A percentile compares a stretch with the other conserved stretches of the same genome.
phyloP scores from a whole-genome alignment of 2,329 filamentous ascomycete species.

The Talaromyces atroroseus region DNA sequence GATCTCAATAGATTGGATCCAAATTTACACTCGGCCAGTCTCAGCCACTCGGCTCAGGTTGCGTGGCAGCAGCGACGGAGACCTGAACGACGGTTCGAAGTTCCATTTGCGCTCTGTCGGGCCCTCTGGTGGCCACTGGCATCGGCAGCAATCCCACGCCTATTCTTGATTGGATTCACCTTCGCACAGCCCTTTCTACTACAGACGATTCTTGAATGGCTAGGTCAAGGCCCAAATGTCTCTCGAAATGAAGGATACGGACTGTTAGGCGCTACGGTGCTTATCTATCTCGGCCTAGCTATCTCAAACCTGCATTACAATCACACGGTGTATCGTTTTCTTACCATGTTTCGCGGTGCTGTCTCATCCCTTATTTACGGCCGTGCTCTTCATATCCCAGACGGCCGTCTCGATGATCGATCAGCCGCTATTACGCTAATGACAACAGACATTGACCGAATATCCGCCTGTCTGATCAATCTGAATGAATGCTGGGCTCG shows the following conservation, averaged over 20 bases:
- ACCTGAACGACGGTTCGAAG: slow-evolving; percentile 4
- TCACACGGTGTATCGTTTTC: slow-evolving; percentile 9
- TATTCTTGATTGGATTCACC: slow-evolving; percentile 9
- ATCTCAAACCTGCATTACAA: slow-evolving; percentile 7
- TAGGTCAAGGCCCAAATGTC: slow-evolving; percentile 13
- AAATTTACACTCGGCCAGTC: background rate
- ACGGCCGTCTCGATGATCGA: slow-evolving; percentile 3
- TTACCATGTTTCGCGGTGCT: slow-evolving; percentile 11
- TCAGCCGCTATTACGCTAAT: slow-evolving; percentile 10
- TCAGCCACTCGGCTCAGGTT: background rate
- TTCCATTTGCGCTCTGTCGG: background rate
- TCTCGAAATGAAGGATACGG: slow-evolving; percentile 11
- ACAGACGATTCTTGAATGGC: slow-evolving; percentile 7
- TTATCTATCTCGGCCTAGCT: slow-evolving; percentile 8
- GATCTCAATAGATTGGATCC: slow-evolving; percentile 7
- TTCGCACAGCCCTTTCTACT: slow-evolving; percentile 6
- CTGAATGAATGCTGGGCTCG: slow-evolving; percentile 12
- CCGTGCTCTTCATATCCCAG: background rate
- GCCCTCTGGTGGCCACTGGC: slow-evolving; percentile 6
- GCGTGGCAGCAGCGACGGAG: background rate
- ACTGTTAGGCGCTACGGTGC: slow-evolving; percentile 4
- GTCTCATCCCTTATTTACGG: slow-evolving; percentile 3
- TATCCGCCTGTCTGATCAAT: slow-evolving; percentile 2
- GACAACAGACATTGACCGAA: slow-evolving; percentile 9
- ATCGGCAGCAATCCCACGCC: slow-evolving; percentile 5